phyloP scores from a whole-genome alignment of 352 stramenopile genomes.

The Phytophthora constricta region DNA sequence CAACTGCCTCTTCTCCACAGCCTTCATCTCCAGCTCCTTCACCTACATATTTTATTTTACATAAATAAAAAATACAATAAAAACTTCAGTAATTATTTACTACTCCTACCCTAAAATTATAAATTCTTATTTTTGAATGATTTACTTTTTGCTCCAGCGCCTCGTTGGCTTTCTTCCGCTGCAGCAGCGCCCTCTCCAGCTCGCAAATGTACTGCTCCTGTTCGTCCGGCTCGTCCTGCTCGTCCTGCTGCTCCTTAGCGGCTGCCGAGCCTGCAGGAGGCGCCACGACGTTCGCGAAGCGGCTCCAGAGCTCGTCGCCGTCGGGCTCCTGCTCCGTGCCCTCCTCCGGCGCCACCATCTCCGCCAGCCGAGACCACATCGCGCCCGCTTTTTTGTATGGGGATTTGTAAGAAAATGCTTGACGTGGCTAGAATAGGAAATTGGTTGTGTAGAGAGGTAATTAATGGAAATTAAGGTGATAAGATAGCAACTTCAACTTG shows the following conservation, averaged over 20 bases:
- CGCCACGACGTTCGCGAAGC: constrained; percentile 57
- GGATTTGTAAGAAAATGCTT: neutral
- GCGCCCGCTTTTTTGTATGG: neutral
- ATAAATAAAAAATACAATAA: constrained; percentile 13
- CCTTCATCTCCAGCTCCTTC: constrained; percentile 18
- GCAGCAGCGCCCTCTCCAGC: constrained; percentile 72
- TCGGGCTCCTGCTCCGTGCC: constrained; percentile 28
- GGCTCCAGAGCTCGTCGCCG: constrained; percentile 47
- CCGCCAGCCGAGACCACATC: constrained; percentile 78
- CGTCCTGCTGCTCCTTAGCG: constrained; percentile 37
- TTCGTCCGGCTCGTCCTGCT: too few species aligned
- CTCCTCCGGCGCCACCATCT: constrained; percentile 73
- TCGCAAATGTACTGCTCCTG: constrained; percentile 85
- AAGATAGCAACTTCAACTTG: constrained; percentile 1
- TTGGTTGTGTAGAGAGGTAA: too few species aligned
- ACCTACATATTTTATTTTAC: constrained; percentile 16
- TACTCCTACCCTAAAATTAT: constrained; percentile 6
- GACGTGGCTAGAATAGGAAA: too few species aligned
- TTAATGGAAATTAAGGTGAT: too few species aligned
- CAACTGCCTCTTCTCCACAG: constrained; percentile 11
- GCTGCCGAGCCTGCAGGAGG: constrained; percentile 7
- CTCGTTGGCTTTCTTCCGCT: constrained; percentile 81
- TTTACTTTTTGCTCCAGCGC: too few species aligned
- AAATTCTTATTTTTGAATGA: constrained; percentile 47
- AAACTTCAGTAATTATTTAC: too few species aligned